Evolutionary conservation across 768 basidiomycete species (phyloP), one percentile per base, ranked within the genome.

Genomic region (Mycena epipterygia): DNA sequence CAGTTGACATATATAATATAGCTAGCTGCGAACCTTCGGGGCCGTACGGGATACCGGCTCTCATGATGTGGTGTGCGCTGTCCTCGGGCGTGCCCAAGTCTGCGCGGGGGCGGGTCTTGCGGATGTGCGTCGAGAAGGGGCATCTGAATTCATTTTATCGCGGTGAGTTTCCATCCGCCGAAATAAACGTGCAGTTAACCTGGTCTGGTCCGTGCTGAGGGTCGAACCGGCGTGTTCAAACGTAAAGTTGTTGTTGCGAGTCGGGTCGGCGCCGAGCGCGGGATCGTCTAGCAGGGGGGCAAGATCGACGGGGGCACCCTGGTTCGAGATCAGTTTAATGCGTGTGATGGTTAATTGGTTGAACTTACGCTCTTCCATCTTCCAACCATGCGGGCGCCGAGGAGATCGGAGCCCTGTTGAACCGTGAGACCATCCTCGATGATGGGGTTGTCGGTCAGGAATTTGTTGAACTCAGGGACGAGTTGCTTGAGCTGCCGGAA

Each of bases 321-420:
- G 46, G 49, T 19, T 41, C 4, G 13, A 55, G 16, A 41, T 58
- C 8, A 39, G 17, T 17, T 11, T 21, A 35, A 3, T 7, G 5
- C 27, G 23, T 14, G 32, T 21, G n/a, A 8, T 4, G 25, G 35
- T 14, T n/a, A 13, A 27, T 41, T 17, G n/a, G 21, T 49, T 42
- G 23, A 35, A 74, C 82, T 46, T 74, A 85, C 87, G 55, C 86
- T 87, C 83, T 87, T 88, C 88, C 87, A 89, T 23, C 89, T 80
- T 16, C 89, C 89, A 27, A 89, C 80, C 69, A 89, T 79, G 60
- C 88, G 81, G 21, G 88, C 88, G 44, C 87, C 88, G 21, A 86
- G 79, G n/a, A 88, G 80, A 23, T 85, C 87, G 46, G 83, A 83
- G 21, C 87, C 86, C 66, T 87, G 77, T 58, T 82, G 73, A 11